Base-by-base conservation (phyloP, 306 rosid genomes). In the Luffa aegyptiaca region DNA sequence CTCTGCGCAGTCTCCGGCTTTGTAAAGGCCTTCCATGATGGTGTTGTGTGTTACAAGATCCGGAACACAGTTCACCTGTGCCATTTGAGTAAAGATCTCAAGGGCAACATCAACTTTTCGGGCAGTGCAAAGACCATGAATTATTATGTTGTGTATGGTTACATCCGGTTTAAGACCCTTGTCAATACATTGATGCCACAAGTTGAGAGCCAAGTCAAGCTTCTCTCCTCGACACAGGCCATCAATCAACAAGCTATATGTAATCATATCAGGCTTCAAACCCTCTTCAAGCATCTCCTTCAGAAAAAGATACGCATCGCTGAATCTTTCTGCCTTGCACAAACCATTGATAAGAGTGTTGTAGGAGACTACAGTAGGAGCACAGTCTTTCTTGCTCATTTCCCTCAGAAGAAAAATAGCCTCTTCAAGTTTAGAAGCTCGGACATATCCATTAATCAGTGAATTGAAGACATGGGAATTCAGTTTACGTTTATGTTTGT, bases 11-110 rank as follows among this genome's bases (percentile, higher is more conserved):
- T 93, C 86, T 84, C 92, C 85, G 75, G 83, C 84, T 84, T 88
- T 91, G 88, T 88, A 90, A 82, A 91, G 87, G 3, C 99, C 99
- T 78, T 90, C 93, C 96, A 95, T 91, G 51, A 95, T 81, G 83
- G 97, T 96, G 86, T 96, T 96, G 80, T 91, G 86, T 4, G 96
- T 93, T 46, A 91, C 94, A 81, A 93, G 92, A 86, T 91, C 90
- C 52, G 92, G 90, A 70, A 79, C 78, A 78, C 85, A 86, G 52
- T 84, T 84, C 84, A 74, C 83, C 71, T 80, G 81, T 84, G 81
- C 77, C 89, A 93, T 88, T 82, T 73, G 85, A 58, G 84, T 85
- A 93, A 86, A 96, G 73, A 93, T 86, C 84, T 83, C 88, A 86
- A 90, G 51, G 65, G 97, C 97, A 80, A 75, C 78, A 69, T 87